These are phyloP conservation scores for Boletus rubescentipes DNA, from an alignment of 768 basidiomycete species.

Conservation along the genomic window DNA sequence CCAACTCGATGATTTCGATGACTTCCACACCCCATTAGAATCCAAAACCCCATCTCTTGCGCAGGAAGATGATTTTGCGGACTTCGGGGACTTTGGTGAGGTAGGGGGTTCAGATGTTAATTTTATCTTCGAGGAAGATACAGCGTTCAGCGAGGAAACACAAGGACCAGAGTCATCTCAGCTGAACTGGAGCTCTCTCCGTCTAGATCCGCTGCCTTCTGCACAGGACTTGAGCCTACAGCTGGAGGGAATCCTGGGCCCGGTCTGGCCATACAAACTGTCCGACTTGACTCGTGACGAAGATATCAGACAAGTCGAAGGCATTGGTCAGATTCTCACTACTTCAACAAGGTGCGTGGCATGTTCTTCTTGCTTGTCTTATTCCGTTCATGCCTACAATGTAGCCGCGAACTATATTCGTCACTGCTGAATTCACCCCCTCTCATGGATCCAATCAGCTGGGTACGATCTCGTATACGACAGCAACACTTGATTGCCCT, in stretches of 20 bases:
- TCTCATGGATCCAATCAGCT: conserved; percentile 82
- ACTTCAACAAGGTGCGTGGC: conserved; percentile 65
- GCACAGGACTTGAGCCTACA: conserved; percentile 55
- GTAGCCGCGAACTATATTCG: conserved; percentile 78
- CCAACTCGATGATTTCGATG: conserved; percentile 53
- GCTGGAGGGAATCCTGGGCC: conserved; percentile 62
- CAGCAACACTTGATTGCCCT: conserved; percentile 88
- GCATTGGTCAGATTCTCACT: conserved; percentile 74
- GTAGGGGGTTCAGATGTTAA: conserved; percentile 39
- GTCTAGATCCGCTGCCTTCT: conserved; percentile 63
- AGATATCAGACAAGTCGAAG: conserved; percentile 75
- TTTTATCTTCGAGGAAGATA: conserved; percentile 39
- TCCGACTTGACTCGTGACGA: conserved; percentile 62
- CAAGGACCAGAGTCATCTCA: conserved; percentile 41
- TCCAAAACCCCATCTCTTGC: conserved; percentile 41
- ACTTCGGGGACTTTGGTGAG: conserved; percentile 87
- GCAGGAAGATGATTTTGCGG: conserved; percentile 77
- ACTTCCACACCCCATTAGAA: conserved; percentile 47
- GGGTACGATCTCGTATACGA: conserved; percentile 90
- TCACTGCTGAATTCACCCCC: conserved; percentile 69
- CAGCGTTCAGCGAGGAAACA: conserved; percentile 13
- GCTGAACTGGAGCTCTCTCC: conserved; percentile 58
- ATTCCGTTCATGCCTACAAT: conserved; percentile 17
- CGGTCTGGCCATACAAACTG: conserved; percentile 61
- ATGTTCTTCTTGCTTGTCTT: conserved; percentile 20